phyloP scores from a whole-genome alignment of 495 filamentous ascomycete species.

The Filosporella fistucella region DNA sequence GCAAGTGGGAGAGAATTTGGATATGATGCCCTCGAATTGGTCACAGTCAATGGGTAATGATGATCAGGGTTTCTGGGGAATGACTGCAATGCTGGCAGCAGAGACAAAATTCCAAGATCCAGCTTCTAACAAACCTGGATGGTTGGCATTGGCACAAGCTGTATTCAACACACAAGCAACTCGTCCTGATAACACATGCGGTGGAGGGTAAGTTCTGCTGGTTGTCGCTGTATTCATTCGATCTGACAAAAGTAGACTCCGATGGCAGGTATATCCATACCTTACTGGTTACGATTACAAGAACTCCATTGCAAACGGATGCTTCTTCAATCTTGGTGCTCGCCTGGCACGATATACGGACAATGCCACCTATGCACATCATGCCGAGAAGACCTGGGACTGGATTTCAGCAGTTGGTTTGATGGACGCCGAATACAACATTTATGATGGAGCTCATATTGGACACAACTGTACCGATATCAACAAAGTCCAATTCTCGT shows the following conservation, averaged over 20 bases:
- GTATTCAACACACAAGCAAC: constrained; percentile 55
- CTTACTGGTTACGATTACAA: constrained; percentile 86
- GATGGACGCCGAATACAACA: constrained; percentile 56
- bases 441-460: constrained; percentile 73
- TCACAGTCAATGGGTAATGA: constrained; percentile 75
- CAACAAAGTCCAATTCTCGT: constrained; percentile 66
- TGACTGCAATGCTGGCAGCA: constrained; percentile 64
- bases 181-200: constrained; percentile 63
- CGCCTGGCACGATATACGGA: constrained; percentile 72
- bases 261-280: constrained; percentile 78
- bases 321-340: constrained; percentile 81
- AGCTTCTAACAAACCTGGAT: constrained; percentile 76
- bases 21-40: constrained; percentile 53
- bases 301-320: constrained; percentile 82
- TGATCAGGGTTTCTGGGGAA: constrained; percentile 73
- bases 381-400: constrained; percentile 68
- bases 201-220: constrained; percentile 73
- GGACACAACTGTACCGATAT: constrained; percentile 57
- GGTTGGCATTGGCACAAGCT: constrained; percentile 65
- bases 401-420: constrained; percentile 64
- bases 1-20: constrained; percentile 59
- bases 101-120: constrained; percentile 63
- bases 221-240: constrained; percentile 18
- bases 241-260: constrained; percentile 55
- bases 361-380: constrained; percentile 73